Evolutionary conservation across 352 stramenopile species (phyloP).

Genomic region (Saprolegnia parasitica): DNA sequence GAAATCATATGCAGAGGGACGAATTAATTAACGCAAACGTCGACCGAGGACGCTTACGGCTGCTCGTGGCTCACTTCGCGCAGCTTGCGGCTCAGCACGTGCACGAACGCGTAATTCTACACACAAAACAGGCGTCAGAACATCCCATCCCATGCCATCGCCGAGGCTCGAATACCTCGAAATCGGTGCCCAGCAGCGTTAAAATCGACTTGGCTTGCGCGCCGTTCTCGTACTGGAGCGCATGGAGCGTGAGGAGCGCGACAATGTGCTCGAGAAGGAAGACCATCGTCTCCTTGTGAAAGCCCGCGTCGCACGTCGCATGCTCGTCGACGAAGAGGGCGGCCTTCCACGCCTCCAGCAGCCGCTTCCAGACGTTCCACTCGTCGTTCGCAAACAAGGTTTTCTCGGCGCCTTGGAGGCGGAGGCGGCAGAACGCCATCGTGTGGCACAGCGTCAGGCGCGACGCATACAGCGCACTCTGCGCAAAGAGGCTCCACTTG

Average conservation of each 20-base stretch:
- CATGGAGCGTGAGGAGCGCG: conserved; percentile 63
- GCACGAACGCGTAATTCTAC: conserved; percentile 21
- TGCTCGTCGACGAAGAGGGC: conserved; percentile 57
- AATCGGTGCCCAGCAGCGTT: conserved; percentile 6
- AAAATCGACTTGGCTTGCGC: conserved; percentile 34
- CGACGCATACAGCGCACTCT: conserved; percentile 75
- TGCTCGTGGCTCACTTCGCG: conserved; percentile 1
- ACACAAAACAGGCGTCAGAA: neutral
- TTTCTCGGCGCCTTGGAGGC: conserved; percentile 56
- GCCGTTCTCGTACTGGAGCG: conserved; percentile 53
- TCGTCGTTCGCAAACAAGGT: conserved; percentile 37
- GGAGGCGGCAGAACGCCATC: conserved; percentile 63
- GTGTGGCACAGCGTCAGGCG: conserved; percentile 78
- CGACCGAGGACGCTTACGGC: neutral
- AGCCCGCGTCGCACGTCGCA: conserved; percentile 62
- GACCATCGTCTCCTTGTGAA: conserved; percentile 63
- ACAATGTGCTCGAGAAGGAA: conserved; percentile 80
- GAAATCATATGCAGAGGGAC: neutral
- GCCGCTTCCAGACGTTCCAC: conserved; percentile 28
- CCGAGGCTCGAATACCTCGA: conserved; percentile 8
- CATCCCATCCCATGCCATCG: neutral
- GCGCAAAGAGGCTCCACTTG: conserved; percentile 42
- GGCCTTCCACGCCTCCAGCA: conserved; percentile 52
- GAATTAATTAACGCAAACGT: neutral
- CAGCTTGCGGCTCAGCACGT: conserved; percentile 20